Conservation (phyloP, 371 early-diverging fungal species). For the Thermomucor indicae-seudaticae region DNA sequence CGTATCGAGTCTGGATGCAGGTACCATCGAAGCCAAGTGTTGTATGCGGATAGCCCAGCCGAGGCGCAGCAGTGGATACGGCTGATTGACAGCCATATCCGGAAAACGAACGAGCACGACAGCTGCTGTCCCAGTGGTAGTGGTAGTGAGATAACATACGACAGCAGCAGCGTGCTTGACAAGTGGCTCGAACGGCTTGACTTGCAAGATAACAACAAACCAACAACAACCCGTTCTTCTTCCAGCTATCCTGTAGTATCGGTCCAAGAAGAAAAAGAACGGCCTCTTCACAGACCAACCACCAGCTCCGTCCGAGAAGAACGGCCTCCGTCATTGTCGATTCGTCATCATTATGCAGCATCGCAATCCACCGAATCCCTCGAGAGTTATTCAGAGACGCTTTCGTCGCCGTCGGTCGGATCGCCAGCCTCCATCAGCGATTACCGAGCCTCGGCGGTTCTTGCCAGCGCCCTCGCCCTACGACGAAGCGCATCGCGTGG, state of each 20-base stretch:
- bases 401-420: too few relatives aligned
- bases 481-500: too few relatives aligned
- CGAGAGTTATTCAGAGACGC: too few relatives aligned
- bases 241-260: too few relatives aligned
- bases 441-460: too few relatives aligned
- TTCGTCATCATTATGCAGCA: too few relatives aligned
- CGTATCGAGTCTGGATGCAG: constrained; percentile 14
- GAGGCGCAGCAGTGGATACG: constrained; percentile 13
- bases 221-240: neutral
- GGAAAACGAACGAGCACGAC: neutral
- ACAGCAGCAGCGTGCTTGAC: constrained; percentile 16
- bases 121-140: constrained; percentile 5
- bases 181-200: constrained; percentile 29
- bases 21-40: constrained; percentile 8
- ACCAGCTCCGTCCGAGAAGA: too few relatives aligned
- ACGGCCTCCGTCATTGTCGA: too few relatives aligned
- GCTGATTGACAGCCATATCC: constrained; percentile 1
- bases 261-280: neutral
- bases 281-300: neutral
- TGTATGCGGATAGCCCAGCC: constrained; percentile 14
- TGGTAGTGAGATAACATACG: neutral
- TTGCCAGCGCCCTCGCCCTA: too few relatives aligned
- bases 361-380: too few relatives aligned
- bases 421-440: too few relatives aligned
- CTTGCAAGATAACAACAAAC: constrained; percentile 12